Conservation (phyloP, 2,329 filamentous ascomycete genomes). For the Stagonosporopsis tanaceti region DNA sequence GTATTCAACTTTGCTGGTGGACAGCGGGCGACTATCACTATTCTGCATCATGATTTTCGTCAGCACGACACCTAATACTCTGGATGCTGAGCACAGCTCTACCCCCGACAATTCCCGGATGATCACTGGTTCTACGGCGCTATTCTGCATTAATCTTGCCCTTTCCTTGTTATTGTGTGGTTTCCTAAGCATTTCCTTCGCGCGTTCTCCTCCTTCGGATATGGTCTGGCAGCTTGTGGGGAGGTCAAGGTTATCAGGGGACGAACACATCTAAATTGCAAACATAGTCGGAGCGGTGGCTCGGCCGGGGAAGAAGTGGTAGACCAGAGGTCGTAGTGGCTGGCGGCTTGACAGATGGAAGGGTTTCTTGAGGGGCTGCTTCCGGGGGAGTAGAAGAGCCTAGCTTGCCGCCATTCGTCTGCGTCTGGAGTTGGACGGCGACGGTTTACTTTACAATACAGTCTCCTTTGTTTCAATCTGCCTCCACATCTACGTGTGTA, state of each 20-base stretch:
- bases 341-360: conserved; percentile 29
- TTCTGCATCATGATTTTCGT: conserved; percentile 28
- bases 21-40: conserved; percentile 30
- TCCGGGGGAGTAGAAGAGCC: conserved; percentile 37
- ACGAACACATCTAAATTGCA: conserved; percentile 50
- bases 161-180: conserved; percentile 36
- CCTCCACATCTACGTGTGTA: neutral
- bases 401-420: conserved; percentile 37
- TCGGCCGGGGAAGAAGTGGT: conserved; percentile 30
- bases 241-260: conserved; percentile 50
- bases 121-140: conserved; percentile 39
- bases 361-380: conserved; percentile 35
- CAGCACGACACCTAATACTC: conserved; percentile 27
- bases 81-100: conserved; percentile 37
- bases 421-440: conserved; percentile 25
- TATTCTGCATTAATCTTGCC: conserved; percentile 44
- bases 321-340: conserved; percentile 30
- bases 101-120: conserved; percentile 37
- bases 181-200: conserved; percentile 40
- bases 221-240: conserved; percentile 54
- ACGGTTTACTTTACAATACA: conserved; percentile 26
- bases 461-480: conserved; percentile 15
- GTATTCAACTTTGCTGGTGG: conserved; percentile 37
- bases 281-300: conserved; percentile 30
- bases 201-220: conserved; percentile 46